Evolutionary conservation across 73 alveolate species (phyloP).

Genomic region (Paramecium sexaurelia): DNA sequence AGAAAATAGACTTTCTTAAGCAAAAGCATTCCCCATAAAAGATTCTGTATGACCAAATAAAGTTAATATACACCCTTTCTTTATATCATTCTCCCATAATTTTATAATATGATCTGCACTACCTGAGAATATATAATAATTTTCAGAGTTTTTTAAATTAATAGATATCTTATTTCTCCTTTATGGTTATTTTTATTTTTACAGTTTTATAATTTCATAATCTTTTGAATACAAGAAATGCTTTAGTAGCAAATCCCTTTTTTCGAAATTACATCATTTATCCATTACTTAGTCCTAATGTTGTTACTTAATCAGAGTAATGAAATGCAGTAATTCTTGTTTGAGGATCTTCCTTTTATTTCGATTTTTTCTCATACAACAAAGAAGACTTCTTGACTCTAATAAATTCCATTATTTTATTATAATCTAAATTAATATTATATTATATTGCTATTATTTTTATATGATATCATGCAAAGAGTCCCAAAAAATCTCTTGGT

Average conservation of each 20-base stretch:
- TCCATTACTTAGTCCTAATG: not conserved
- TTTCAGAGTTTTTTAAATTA: not conserved
- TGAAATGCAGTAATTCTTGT: not conserved
- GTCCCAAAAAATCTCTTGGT: not conserved
- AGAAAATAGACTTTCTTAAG: slow-evolving; percentile 75
- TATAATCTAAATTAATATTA: not conserved
- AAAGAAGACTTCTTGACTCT: slow-evolving; percentile 1
- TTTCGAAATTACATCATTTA: not conserved
- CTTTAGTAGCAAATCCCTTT: not conserved
- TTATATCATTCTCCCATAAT: slow-evolving; percentile 61
- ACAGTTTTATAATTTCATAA: not conserved
- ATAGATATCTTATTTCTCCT: not conserved
- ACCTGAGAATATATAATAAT: not conserved
- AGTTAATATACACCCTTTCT: slow-evolving; percentile 56
- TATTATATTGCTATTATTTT: not conserved
- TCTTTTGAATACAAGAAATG: not conserved
- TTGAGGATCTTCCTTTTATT: not conserved
- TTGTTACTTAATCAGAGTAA: not conserved
- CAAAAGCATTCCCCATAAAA: slow-evolving; percentile 77
- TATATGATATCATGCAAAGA: not conserved
- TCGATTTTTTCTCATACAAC: not conserved
- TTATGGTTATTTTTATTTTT: not conserved
- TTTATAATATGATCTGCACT: not conserved
- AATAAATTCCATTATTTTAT: not conserved
- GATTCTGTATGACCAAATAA: slow-evolving; percentile 68